Evolutionary conservation across 371 early-diverging fungal species (phyloP), one percentile per base, ranked within the genome.

Genomic region (Rhizopus stolonifer): DNA sequence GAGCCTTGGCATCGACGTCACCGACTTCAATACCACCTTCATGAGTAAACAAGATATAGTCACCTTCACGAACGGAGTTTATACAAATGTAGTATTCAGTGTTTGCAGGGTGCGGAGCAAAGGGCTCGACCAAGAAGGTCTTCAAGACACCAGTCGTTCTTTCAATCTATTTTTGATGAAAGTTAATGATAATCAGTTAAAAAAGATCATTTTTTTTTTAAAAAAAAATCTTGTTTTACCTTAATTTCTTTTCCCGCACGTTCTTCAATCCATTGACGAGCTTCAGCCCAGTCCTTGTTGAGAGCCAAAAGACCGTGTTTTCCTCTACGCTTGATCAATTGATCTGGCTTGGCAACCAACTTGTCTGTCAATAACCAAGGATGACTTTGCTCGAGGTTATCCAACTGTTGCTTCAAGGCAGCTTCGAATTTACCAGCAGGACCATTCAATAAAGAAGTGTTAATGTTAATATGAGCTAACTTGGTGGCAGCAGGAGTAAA

Each of bases 21-120:
- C 98, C 98, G 32, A 98, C 84, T 57, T 98, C 98, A 42, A 98
- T 90, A 64, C 98, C 98, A 65, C 98, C 98, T 74, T 95, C 95
- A 72, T 95, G 95, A 23, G 95, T 94, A 75, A 96, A 98, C 54
- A 93, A 82, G 49, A 98, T 94, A 62, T 86, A 82, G 70, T 98
- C 97, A 51, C 98, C 98, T 36, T 96, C 90, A 61, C 97, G 92
- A 46, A 83, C 86, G 47, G 94, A 91, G 80, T 96, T 94, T 71
- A 98, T 96, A 80, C 94, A 93, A 55, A 96, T 85, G 70, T 96
- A 98, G 80, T 93, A 93, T 74, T 98, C 98, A 42, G 91, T 88
- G 63, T 91, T 84, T 61, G 80, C 80, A 25, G 92, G 82, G 70
- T 98, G 98, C 45, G 96, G 94, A 45, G 91, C 83, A 65, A 98